Evolutionary conservation across 768 basidiomycete species (phyloP), one percentile per base, ranked within the genome.

Genomic region (Podaxis pistillaris): DNA sequence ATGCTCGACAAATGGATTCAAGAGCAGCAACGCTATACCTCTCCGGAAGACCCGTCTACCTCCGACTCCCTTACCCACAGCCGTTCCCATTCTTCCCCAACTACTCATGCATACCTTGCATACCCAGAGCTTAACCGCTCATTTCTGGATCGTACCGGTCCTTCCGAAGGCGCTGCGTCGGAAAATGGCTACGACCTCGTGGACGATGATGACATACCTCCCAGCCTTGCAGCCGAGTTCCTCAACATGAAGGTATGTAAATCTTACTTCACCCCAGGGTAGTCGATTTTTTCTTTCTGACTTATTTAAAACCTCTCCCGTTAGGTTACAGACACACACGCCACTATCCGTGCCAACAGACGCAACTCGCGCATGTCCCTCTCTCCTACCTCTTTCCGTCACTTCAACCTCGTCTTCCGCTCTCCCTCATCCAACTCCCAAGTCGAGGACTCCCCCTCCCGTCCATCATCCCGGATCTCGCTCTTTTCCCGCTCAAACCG

Each of bases 1-100:
- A 72, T 83, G 72, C 76, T 85, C 59, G 74, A 82, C 71, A 80
- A 80, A 67, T 85, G 83, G 83, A 83, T 85, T 53, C 71, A 77
- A 57, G 81, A 83, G 56, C 83, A 84, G 68, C 81, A 81, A 49
- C 33, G 57, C 50, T 46, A n/a, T 28, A n/a, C 28, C 28, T 38
- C 13, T 19, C 33, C 22, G 4, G 22, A 36, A 55, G 19, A 36
- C 13, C 40, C 26, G 22, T 56, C 41, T 56, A 64, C 59, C 56
- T 47, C 64, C 12, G 47, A 49, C n/a, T 6, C 33, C 24, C 15
- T 11, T 4, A 28, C 17, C 38, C 60, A 56, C 41, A 44, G n/a
- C 50, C 51, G 53, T 33, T 57, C 58, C 1, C 58, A 49, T 44
- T 66, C 69, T 22, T 65, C 72, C 19, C 70, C 76, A 22, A 71